Evolutionary conservation across 75 land plant species (phyloP), one percentile per base, ranked within the genome.

Genomic region (Isoetes taiwanensis): DNA sequence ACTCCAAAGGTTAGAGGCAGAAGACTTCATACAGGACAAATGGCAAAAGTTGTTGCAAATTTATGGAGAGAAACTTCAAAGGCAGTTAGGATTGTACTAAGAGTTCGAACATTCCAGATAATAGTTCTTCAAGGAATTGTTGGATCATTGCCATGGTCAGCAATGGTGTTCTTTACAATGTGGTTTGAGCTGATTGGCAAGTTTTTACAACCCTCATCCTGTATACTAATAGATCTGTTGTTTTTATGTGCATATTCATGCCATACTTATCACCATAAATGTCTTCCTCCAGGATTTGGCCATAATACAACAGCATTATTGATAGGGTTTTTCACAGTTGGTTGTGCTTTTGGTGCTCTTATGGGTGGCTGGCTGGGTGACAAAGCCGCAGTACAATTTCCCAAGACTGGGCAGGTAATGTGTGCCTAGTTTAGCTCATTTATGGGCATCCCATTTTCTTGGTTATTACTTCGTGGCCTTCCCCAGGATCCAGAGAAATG

Each of bases 111-210:
- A 3, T 93, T 93, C 69, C 95, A 81, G 64, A 64, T 93, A 17
- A 83, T 93, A 50, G 90, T 93, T n/a, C 25, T 88, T 77, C 98
- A 93, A 61, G 98, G 98, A 10, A 62, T 93, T 48, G 86, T 88
- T 52, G 98, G 98, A 24, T 87, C 95, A n/a, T 56, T 93, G n/a
- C 98, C 98, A 30, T 93, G 98, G 98, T 84, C 95, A 6, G 84
- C 98, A 14, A 93, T 93, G 84, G 98, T 93, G 6, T 93, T 93
- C 71, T 83, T 93, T 55, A 93, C 98, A 3, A 78, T 93, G 83
- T 93, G 98, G 98, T 81, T 93, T 65, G 89, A 93, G 72, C 72
- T 93, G 28, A 87, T 93, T 29, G 98, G 98, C 82, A 41, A 62
- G 75, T 30, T 56, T 5, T 21, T 11, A 30, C 26, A 9, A 9